phyloP scores from a whole-genome alignment of 495 filamentous ascomycete genomes.

The Echria macrotheca region DNA sequence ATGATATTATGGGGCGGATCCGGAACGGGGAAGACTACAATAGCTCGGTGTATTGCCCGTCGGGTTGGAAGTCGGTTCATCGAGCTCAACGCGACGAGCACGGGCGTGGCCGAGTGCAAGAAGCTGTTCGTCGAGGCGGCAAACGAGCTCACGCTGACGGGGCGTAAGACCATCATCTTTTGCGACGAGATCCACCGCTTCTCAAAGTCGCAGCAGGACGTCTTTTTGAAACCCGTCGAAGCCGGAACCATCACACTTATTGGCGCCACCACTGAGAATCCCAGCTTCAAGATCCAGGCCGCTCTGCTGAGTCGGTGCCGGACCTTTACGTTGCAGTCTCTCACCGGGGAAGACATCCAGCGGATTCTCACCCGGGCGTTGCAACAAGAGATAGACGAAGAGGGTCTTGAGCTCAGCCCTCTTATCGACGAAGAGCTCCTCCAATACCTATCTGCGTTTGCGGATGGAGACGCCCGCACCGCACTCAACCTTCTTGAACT shows the following conservation, averaged over 20 bases:
- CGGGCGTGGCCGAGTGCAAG: conserved; percentile 88
- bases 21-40: conserved; percentile 95
- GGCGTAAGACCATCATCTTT: conserved; percentile 91
- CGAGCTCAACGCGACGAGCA: conserved; percentile 92
- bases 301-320: conserved; percentile 85
- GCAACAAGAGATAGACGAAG: conserved; percentile 42
- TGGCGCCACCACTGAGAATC: conserved; percentile 95
- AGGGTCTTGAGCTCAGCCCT: conserved; percentile 32
- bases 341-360: conserved; percentile 64
- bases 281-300: conserved; percentile 87
- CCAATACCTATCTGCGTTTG: conserved; percentile 73
- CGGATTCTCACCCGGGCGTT: conserved; percentile 72
- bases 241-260: conserved; percentile 86
- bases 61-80: conserved; percentile 79
- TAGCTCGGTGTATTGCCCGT: conserved; percentile 86
- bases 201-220: conserved; percentile 89
- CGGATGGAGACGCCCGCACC: conserved; percentile 87
- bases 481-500: conserved; percentile 90
- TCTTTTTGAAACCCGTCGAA: conserved; percentile 90
- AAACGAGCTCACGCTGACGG: conserved; percentile 74
- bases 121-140: conserved; percentile 85
- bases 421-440: conserved; percentile 75
- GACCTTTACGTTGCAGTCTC: conserved; percentile 75
- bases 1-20: conserved; percentile 95
- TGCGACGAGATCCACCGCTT: conserved; percentile 98